A percentile compares a stretch with the other conserved stretches of the same genome.
These are phyloP conservation scores for Zarea fungicola DNA, from an alignment of 2,329 filamentous ascomycete species.

Conservation along the genomic window DNA sequence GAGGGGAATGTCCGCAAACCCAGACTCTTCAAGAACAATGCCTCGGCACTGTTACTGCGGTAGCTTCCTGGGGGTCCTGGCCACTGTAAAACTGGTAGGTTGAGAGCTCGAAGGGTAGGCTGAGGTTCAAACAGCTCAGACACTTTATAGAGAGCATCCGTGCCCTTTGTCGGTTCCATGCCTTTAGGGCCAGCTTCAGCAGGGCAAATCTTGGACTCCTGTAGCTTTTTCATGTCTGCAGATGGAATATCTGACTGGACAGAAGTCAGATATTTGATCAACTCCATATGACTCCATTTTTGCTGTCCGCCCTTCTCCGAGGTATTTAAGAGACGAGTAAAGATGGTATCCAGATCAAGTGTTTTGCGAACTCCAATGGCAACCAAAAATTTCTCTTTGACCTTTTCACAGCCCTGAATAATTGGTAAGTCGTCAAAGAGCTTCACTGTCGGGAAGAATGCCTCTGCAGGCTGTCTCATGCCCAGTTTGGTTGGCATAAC, in stretches of 20 bases:
- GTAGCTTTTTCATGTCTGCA: slow-evolving; percentile 74
- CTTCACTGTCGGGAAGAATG: slow-evolving; percentile 91
- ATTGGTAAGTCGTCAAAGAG: slow-evolving; percentile 90
- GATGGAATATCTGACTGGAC: slow-evolving; percentile 83
- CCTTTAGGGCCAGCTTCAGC: slow-evolving; percentile 60
- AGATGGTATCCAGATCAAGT: slow-evolving; percentile 89
- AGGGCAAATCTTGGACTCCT: slow-evolving; percentile 73
- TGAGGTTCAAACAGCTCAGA: slow-evolving; percentile 79
- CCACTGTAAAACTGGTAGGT: slow-evolving; percentile 77
- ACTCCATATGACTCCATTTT: slow-evolving; percentile 87
- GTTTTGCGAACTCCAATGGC: slow-evolving; percentile 91
- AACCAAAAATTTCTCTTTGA: slow-evolving; percentile 86
- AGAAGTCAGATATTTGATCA: slow-evolving; percentile 90
- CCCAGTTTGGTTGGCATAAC: slow-evolving; percentile 88
- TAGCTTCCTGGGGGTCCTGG: slow-evolving; percentile 61
- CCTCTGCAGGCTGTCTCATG: slow-evolving; percentile 78
- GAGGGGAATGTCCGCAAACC: slow-evolving; percentile 69
- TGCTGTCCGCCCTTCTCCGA: slow-evolving; percentile 48
- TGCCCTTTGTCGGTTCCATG: slow-evolving; percentile 48
- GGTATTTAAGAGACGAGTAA: slow-evolving; percentile 71
- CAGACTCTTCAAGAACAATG: slow-evolving; percentile 64
- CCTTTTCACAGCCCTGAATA: slow-evolving; percentile 66
- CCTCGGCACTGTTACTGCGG: slow-evolving; percentile 62
- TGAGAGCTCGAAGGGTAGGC: slow-evolving; percentile 61
- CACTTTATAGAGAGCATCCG: slow-evolving; percentile 59